A percentile compares a stretch with the other conserved stretches of the same genome.
Evolutionary conservation across 2,329 filamentous ascomycete genomes (phyloP).

Genomic region (Exophiala sp.): DNA sequence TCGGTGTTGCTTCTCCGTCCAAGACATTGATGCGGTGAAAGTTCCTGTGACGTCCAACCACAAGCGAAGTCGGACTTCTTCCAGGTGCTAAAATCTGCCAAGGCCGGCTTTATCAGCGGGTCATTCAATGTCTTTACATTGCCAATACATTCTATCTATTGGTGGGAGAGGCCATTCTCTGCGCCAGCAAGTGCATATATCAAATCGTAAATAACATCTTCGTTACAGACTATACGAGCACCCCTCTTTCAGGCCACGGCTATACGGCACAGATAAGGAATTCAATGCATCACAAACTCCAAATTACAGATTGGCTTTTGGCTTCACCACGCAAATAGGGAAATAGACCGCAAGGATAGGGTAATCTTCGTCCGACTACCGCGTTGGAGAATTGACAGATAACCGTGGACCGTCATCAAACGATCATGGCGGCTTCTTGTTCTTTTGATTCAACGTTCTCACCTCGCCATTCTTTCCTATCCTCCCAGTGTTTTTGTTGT

Average conservation of each 20-base stretch:
- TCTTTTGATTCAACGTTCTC: background rate
- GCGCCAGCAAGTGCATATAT: no score
- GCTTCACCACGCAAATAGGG: no score
- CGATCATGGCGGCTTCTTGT: no score
- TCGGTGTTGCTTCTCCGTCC: no score
- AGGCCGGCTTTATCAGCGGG: background rate
- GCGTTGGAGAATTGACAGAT: no score
- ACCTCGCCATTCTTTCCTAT: background rate
- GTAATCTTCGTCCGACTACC: no score
- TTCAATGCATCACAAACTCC: background rate
- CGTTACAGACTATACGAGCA: background rate
- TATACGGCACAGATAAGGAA: conserved; percentile 14
- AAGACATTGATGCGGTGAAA: no score
- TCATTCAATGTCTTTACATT: background rate
- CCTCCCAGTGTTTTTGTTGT: background rate
- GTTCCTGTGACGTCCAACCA: background rate
- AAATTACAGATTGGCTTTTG: background rate
- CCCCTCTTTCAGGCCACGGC: conserved; percentile 1
- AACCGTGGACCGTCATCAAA: no score
- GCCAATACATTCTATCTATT: conserved; percentile 1
- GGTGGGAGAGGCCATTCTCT: no score
- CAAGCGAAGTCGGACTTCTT: background rate
- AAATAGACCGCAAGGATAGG: no score
- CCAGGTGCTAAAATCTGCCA: background rate
- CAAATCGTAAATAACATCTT: no score